phyloP scores from a whole-genome alignment of 2,329 filamentous ascomycete genomes.

The Aspergillus persii region DNA sequence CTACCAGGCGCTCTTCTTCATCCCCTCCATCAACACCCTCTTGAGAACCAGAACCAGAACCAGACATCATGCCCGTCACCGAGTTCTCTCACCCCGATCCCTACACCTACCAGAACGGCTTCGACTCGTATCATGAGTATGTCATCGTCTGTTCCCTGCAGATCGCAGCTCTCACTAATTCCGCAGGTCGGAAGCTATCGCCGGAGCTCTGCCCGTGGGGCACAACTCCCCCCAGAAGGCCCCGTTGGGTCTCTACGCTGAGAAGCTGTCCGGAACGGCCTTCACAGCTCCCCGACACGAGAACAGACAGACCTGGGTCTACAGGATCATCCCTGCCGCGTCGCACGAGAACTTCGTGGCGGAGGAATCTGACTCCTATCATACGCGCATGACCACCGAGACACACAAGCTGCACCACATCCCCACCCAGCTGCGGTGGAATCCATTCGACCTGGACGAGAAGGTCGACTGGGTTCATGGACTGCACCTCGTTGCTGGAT shows the following conservation, averaged over 20 bases:
- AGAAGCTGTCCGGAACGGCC: constrained; percentile 71
- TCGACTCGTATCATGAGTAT: constrained; percentile 74
- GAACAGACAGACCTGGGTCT: constrained; percentile 71
- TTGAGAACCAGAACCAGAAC: not conserved
- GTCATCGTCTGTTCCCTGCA: constrained; percentile 24
- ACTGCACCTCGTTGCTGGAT: constrained; percentile 71
- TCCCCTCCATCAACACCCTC: not conserved
- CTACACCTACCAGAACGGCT: constrained; percentile 77
- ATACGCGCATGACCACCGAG: constrained; percentile 42
- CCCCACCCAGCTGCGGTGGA: constrained; percentile 79
- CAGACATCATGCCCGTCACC: constrained; percentile 59
- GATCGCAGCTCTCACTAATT: constrained; percentile 13
- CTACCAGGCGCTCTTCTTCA: not conserved
- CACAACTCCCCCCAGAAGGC: constrained; percentile 82
- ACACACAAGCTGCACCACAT: constrained; percentile 65
- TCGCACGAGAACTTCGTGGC: constrained; percentile 54
- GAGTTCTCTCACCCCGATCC: constrained; percentile 62
- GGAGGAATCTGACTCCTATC: constrained; percentile 46
- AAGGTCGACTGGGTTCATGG: constrained; percentile 66
- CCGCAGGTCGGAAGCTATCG: constrained; percentile 69
- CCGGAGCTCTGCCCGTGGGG: constrained; percentile 69
- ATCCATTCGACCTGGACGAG: constrained; percentile 71
- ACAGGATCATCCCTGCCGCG: constrained; percentile 65
- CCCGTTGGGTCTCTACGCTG: constrained; percentile 74
- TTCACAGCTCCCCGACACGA: constrained; percentile 68